Evolutionary conservation across 805 yeast genomes (phyloP), one percentile per base, ranked within the genome.

Genomic region (Starmera quercuum): DNA sequence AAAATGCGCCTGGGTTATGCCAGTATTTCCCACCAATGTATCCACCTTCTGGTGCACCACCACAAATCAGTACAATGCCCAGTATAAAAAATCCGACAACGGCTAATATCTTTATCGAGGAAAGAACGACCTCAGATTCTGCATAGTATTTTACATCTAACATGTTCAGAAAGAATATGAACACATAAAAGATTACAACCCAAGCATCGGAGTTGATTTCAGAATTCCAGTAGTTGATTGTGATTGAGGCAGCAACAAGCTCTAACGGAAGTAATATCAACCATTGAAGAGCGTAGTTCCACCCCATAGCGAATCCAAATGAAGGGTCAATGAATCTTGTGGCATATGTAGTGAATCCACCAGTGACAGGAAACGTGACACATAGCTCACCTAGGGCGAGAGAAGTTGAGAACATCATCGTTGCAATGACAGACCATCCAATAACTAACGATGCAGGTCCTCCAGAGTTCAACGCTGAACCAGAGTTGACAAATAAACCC

Each of bases 261-360:
- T 80, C 87, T 39, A 78, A 59, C 0, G 87, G 86, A 36, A 78
- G 60, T 17, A 77, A 67, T 31, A 78, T 76, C 16, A 78, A 57
- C 76, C 77, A 74, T 53, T 75, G 81, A 42, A 79, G 54, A 37
- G 73, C 73, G 49, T 80, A 80, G 52, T 76, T 76, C 83, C 82
- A 75, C 26, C 83, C 83, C 53, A 78, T 73, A 31, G 85, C 75
- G 49, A 80, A 80, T 1, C 85, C 85, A 52, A 78, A 63, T 16
- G 82, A 73, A 12, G 79, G 78, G 41, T 79, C 85, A 26, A 78
- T 63, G 44, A 78, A 71, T 37, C 83, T 64, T 15, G 77, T 65
- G 40, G 78, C 72, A 56, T 70, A 78, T 36, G 73, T 66, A 33
- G 75, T 71, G 49, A 76, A 75, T 12, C 78, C 68, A 51, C 83